Evolutionary conservation across 306 rosid genomes (phyloP), one percentile per base, ranked within the genome.

Genomic region (Dicorynia guianensis): DNA sequence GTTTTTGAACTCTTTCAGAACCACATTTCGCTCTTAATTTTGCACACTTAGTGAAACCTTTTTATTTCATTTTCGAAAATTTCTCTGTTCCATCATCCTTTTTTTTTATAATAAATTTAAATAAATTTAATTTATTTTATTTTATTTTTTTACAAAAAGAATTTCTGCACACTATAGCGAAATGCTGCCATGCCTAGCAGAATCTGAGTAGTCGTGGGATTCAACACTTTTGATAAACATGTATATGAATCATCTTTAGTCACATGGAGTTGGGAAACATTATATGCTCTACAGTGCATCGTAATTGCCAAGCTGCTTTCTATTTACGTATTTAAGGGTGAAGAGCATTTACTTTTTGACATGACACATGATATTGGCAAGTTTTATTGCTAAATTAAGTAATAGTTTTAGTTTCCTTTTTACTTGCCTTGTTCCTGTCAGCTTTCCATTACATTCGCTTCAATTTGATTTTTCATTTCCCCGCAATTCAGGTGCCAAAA

Each of bases 401-500:
- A 69, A 63, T 18, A 58, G 67, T 67, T 47, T 8, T 11, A 46
- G 52, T 13, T 46, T 46, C 52, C 52, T 11, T 8, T 11, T 46
- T 34, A 30, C 44, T 48, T 67, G 55, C 72, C 43, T 13, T 46
- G 4, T 67, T 75, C 44, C 11, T 11, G 57, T 52, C 53, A 47
- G 9, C 40, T 38, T 56, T 69, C 56, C 38, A 38, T 55, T 69
- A 63, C 20, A 6, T 15, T 4, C 10, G 12, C 10, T 0, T 19
- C 54, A n/a, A 17, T 49, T 42, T 47, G 72, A 49, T 59, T 75
- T 62, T 65, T 25, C 10, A 17, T 39, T 39, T 48, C 59, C 5
- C 6, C n/a, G 25, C n/a, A 48, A 33, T 81, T 14, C 56, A 78
- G 85, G 76, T 59, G 39, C 81, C 75, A 40, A 50, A 67, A 33